These are phyloP conservation scores for Neofusicoccum sp. DNA, from an alignment of 2,329 filamentous ascomycete species.

Conservation along the genomic window DNA sequence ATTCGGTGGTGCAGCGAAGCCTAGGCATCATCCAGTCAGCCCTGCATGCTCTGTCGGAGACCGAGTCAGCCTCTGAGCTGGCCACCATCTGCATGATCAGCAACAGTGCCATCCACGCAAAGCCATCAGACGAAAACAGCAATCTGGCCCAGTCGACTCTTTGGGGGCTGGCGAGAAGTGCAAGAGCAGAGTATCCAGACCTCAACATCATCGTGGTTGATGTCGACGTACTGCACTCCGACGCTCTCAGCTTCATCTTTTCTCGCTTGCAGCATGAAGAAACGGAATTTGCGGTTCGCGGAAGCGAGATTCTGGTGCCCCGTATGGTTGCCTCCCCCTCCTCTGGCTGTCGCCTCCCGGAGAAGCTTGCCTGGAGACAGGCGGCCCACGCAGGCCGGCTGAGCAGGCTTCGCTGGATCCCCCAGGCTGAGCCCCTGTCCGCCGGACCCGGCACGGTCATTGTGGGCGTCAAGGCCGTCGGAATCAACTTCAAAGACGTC, in stretches of 20 bases:
- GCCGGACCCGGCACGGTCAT: slow-evolving; percentile 29
- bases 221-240: neutral
- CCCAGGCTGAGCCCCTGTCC: neutral
- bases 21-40: neutral
- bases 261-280: neutral
- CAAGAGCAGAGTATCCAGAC: neutral
- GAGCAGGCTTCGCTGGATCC: neutral
- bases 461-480: slow-evolving; percentile 9
- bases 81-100: neutral
- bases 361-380: neutral
- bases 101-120: neutral
- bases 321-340: neutral
- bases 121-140: neutral
- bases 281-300: neutral
- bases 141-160: neutral
- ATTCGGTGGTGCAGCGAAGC: neutral
- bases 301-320: neutral
- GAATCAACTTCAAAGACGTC: slow-evolving; percentile 18
- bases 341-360: neutral
- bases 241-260: neutral
- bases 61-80: neutral
- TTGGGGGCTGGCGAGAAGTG: neutral
- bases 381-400: neutral
- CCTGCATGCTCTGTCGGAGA: neutral
- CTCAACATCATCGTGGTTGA: neutral